Percentiles rank a stretch among this genome's conserved stretches.
Conservation (phyloP, 148 eudicot species). For the Vaccinium vitisidaea region DNA sequence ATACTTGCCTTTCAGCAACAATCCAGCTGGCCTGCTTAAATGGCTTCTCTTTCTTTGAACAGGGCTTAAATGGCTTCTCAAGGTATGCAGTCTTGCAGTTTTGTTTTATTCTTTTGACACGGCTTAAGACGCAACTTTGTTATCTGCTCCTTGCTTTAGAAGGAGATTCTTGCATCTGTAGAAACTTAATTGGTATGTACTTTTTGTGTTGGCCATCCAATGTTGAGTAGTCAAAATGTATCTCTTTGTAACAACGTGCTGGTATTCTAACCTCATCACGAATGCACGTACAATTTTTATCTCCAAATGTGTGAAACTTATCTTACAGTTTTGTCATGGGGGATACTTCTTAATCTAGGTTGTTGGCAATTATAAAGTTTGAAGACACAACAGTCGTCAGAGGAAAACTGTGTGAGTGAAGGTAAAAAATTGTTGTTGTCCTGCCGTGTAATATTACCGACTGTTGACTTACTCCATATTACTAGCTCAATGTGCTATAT, state of each 20-base stretch:
- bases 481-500: not conserved
- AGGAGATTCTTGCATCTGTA: not conserved
- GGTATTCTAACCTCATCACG: not conserved
- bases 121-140: not conserved
- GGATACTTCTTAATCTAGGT: not conserved
- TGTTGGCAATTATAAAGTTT: not conserved
- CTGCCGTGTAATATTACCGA: not conserved
- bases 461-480: not conserved
- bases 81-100: not conserved
- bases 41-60: not conserved
- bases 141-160: not conserved
- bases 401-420: not conserved
- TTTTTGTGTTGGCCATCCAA: not conserved
- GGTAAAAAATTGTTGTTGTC: not conserved
- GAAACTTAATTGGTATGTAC: not conserved
- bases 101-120: not conserved
- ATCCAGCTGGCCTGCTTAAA: not conserved
- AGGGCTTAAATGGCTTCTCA: not conserved
- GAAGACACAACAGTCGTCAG: not conserved
- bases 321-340: not conserved
- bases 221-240: not conserved
- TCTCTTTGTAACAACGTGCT: not conserved
- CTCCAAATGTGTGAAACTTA: not conserved
- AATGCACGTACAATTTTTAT: not conserved
- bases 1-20: not conserved